phyloP scores from a whole-genome alignment of 352 stramenopile species.

The Stramenopiles sp. region DNA sequence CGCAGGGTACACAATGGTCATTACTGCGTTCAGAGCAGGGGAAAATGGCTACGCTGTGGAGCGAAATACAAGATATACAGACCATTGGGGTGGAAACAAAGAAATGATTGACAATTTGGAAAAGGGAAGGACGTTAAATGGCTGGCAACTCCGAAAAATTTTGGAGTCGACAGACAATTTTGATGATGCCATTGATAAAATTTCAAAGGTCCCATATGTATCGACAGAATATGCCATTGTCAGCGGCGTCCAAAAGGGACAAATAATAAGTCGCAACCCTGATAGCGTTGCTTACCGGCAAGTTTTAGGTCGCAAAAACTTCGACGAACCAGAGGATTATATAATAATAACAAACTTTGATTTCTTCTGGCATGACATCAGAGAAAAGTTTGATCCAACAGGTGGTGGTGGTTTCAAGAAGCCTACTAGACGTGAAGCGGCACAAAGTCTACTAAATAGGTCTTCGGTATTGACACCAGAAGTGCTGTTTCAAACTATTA shows the following conservation, averaged over 20 bases:
- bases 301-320: slow-evolving; percentile 1
- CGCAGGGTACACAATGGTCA: slow-evolving; percentile 6
- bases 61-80: background rate
- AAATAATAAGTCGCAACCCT: background rate
- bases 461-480: background rate
- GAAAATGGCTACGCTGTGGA: background rate
- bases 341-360: slow-evolving; percentile 12
- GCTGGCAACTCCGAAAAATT: background rate
- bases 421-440: background rate
- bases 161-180: background rate
- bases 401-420: background rate
- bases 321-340: slow-evolving; percentile 12
- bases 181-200: slow-evolving; percentile 1
- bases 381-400: slow-evolving; percentile 2
- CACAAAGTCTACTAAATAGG: background rate
- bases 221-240: slow-evolving; percentile 10
- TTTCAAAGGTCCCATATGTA: background rate
- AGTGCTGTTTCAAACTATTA: slow-evolving; percentile 5
- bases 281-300: slow-evolving; percentile 9
- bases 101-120: slow-evolving; percentile 11
- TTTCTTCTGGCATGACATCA: slow-evolving; percentile 6
- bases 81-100: slow-evolving; percentile 10
- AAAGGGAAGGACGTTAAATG: background rate
- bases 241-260: background rate
- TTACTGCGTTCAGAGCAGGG: slow-evolving; percentile 5